Base-by-base conservation (phyloP, 805 yeast genomes). In the Candida parachauliodes region DNA sequence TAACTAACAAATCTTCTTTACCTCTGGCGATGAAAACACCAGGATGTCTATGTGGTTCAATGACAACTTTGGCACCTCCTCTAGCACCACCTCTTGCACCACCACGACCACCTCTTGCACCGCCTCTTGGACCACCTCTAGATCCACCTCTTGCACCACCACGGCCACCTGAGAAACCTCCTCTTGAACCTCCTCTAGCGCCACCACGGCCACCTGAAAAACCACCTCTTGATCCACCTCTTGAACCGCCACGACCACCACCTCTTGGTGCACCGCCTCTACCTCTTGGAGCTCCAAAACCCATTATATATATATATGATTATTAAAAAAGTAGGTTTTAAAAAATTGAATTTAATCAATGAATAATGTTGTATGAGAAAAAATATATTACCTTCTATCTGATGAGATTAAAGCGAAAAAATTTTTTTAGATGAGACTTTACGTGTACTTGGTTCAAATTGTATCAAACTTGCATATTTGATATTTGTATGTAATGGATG, bases 21-120 rank as follows among this genome's bases (percentile, higher is more conserved):
- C 98, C 98, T 75, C 98, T 88, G 65, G 98, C 98, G 69, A 93
- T 91, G 81, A 81, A 93, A 51, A 93, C 96, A 80, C 94, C 98
- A 39, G 89, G 95, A 64, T 93, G 98, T 74, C 96, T 85, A 72
- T 93, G 98, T 55, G 98, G 97, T 74, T 93, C 98, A 54, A 91
- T 83, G 59, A 91, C 87, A 52, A 91, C 98, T 76, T 85, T 93
- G 56, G 96, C 95, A 64, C 94, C 95, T 55, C 91, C 93, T 49
- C 74, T 61, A 48, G 91, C 89, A 66, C 93, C 94, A 50, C 89
- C 91, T 45, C 80, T 53, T 44, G 80, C 83, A 57, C 85, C 88
- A 51, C 86, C 81, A 47, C 83, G 65, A 39, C 72, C 72, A 43
- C 77, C 79, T 52, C 85, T 73, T 45, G 74, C 61, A 36, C 72